Conservation (phyloP, 208 protist genomes). For the Vickermania ingenoplastis region DNA sequence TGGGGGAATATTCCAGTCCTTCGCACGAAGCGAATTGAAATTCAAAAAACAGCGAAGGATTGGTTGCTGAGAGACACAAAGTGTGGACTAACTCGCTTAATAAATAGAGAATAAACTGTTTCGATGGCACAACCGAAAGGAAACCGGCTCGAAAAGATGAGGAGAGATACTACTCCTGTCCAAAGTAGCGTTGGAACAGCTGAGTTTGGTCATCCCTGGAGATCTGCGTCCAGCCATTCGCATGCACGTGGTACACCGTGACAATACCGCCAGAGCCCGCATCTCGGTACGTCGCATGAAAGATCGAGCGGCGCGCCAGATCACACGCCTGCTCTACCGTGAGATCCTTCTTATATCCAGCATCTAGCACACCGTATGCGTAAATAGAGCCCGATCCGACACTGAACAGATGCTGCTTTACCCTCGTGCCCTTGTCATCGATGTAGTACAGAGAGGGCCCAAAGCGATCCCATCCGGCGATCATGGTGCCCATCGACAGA, state of each 20-base stretch:
- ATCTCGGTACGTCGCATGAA: conserved; percentile 99
- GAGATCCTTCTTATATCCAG: conserved; percentile 92
- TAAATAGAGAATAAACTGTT: too few relatives aligned
- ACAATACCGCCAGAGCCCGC: conserved; percentile 97
- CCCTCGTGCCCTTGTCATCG: conserved; percentile 98
- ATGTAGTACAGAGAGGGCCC: conserved; percentile 99
- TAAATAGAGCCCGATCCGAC: conserved; percentile 99
- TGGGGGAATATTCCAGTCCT: too few relatives aligned
- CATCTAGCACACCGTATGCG: conserved; percentile 99
- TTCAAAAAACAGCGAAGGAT: too few relatives aligned
- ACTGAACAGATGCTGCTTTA: conserved; percentile 97
- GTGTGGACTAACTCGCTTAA: too few relatives aligned
- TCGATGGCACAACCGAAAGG: too few relatives aligned
- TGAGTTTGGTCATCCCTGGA: conserved; percentile 90
- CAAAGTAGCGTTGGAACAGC: conserved; percentile 73
- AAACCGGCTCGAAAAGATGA: too few relatives aligned
- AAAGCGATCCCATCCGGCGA: conserved; percentile 96
- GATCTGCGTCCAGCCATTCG: conserved; percentile 93
- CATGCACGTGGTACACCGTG: conserved; percentile 94
- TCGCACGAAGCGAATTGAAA: too few relatives aligned
- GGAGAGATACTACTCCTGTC: not conserved
- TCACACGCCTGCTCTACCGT: conserved; percentile 96
- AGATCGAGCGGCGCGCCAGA: conserved; percentile 97
- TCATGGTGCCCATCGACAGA: conserved; percentile 98
- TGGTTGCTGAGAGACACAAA: too few relatives aligned